phyloP scores from a whole-genome alignment of 2,329 filamentous ascomycete species.

The Fusarium sterilihyphosum region DNA sequence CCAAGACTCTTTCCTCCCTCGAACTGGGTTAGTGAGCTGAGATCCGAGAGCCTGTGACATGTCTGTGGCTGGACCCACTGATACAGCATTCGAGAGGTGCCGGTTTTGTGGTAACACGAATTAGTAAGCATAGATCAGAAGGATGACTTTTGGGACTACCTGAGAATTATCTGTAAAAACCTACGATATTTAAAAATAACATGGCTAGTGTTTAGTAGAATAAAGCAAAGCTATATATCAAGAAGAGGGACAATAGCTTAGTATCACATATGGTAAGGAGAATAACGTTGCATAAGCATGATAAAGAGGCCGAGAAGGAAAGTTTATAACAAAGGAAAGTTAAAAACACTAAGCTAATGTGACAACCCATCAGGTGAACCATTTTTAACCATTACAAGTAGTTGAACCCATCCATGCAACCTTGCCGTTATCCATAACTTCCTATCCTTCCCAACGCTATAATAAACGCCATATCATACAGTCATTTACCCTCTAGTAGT shows the following conservation, averaged over 20 bases:
- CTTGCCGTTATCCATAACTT: neutral
- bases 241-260: rapidly evolving
- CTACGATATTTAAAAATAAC: rapidly evolving
- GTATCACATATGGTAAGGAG: neutral
- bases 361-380: neutral
- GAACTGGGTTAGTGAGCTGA: neutral
- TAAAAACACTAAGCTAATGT: neutral
- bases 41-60: neutral
- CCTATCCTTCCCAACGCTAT: neutral
- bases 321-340: neutral
- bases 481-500: neutral
- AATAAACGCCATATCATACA: neutral
- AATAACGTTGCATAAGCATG: too few relatives aligned
- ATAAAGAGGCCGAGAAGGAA: too few relatives aligned
- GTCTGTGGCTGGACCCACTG: neutral
- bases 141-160: neutral
- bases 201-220: neutral
- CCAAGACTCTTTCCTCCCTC: neutral
- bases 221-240: neutral
- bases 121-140: neutral
- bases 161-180: neutral
- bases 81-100: neutral
- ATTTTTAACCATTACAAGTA: neutral
- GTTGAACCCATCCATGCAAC: rapidly evolving
- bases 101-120: neutral